Evolutionary conservation across 164 flowering plant genomes (phyloP), one percentile per base, ranked within the genome.

Genomic region (Piper betle): DNA sequence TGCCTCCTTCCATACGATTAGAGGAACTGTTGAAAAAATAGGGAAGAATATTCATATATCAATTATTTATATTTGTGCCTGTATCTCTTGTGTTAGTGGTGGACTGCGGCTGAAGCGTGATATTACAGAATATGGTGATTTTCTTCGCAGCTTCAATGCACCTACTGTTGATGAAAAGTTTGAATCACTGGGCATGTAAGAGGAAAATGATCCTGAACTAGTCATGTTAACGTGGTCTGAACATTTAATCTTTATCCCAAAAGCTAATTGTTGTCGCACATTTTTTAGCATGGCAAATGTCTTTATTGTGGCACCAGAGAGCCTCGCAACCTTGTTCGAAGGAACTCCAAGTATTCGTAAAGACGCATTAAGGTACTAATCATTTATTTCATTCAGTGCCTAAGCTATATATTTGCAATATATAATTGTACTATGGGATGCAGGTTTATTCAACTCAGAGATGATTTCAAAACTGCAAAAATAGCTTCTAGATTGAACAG

Each of bases 241-340:
- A 52, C 6, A 16, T 61, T 38, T 62, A 41, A 12, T 37, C 8
- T 53, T 50, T 20, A n/a, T 3, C 25, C 16, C 43, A 37, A 2
- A 25, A 41, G 52, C 16, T 53, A 0, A 39, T n/a, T 48, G 37
- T 54, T 15, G 8, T 25, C 25, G 11, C 52, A 48, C 68, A 12
- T 62, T 0, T 50, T 38, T 56, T 84, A 94, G 99, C 72, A 69
- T 94, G 91, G 99, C 99, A 73, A 94, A 91, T 80, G 96, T 86
- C 76, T 91, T 94, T 61, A 85, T 91, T 53, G 99, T 94, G 62
- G 97, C 99, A 64, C 97, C 99, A 50, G 99, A 94, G 68, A 91
- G 99, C 67, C 86, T 94, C 52, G 74, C 93, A 46, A 78, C 85
- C 11, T 73, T 94, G 76, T 88, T 88, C 56, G 97, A 94, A 81